These are phyloP conservation scores for Asterochloris erici DNA, from an alignment of 139 green algal genomes.

Conservation along the genomic window DNA sequence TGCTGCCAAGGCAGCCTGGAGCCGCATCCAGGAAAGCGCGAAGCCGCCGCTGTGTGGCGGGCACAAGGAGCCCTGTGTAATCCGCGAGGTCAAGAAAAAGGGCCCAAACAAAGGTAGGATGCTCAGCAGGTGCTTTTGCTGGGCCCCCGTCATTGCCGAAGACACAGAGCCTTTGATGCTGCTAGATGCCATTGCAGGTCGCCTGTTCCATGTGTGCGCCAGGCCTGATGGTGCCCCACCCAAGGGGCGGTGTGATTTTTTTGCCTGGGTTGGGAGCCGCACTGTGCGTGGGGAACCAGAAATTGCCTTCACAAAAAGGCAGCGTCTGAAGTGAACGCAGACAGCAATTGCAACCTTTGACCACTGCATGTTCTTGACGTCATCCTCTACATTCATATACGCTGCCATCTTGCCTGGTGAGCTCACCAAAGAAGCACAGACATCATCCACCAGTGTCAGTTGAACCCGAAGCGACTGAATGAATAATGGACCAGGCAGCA, in stretches of 20 bases:
- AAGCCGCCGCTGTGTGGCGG: slow-evolving; percentile 28
- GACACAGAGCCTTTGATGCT: background rate
- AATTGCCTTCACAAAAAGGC: too few relatives aligned
- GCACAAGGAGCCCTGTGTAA: slow-evolving; percentile 42
- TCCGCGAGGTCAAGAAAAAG: slow-evolving; percentile 47
- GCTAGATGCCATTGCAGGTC: background rate
- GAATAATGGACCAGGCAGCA: too few relatives aligned
- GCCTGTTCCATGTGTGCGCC: slow-evolving; percentile 53
- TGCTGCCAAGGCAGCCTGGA: slow-evolving; percentile 27
- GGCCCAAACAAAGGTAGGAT: slow-evolving; percentile 6
- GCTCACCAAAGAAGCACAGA: too few relatives aligned
- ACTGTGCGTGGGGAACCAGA: background rate
- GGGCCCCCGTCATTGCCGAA: background rate
- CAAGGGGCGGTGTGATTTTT: slow-evolving; percentile 47
- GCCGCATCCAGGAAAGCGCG: slow-evolving; percentile 26
- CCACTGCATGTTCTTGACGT: too few relatives aligned
- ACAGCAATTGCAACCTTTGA: too few relatives aligned
- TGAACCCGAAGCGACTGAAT: too few relatives aligned
- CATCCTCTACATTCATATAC: too few relatives aligned
- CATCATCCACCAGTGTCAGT: too few relatives aligned
- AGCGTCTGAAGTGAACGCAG: too few relatives aligned
- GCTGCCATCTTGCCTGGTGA: too few relatives aligned
- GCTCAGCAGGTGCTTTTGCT: background rate
- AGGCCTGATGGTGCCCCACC: slow-evolving; percentile 37
- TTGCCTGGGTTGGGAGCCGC: slow-evolving; percentile 35